Percentiles rank a stretch among this genome's conserved stretches.
Conservation (phyloP, 1,284 basidiomycete genomes). For the Uromyces viciae-fabae region DNA sequence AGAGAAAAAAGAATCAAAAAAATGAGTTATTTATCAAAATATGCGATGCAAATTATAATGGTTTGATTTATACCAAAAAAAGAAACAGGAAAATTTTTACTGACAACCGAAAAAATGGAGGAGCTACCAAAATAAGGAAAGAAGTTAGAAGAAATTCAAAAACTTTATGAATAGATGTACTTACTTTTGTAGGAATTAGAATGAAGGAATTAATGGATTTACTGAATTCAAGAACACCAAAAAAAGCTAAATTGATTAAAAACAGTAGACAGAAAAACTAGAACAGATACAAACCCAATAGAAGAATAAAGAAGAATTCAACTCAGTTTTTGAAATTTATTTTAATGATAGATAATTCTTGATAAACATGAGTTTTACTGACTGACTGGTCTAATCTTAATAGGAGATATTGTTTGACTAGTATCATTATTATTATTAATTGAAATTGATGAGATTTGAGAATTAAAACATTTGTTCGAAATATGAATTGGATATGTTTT, state of each 20-base stretch:
- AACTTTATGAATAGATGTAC: neutral
- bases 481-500: neutral
- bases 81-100: neutral
- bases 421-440: neutral
- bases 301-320: neutral
- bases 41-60: neutral
- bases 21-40: neutral
- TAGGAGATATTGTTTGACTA: neutral
- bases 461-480: neutral
- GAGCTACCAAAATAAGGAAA: too few species aligned
- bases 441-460: neutral
- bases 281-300: neutral
- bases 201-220: constrained; percentile 13
- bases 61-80: too few species aligned
- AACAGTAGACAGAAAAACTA: constrained; percentile 21
- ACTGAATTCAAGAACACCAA: constrained; percentile 20
- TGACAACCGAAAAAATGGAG: constrained; percentile 42
- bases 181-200: constrained; percentile 27
- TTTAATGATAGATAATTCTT: neutral
- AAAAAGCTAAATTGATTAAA: constrained; percentile 12
- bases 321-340: too few species aligned
- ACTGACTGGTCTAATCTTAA: constrained; percentile 41
- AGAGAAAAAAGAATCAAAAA: neutral
- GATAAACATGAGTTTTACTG: neutral
- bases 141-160: too few species aligned